phyloP scores from a whole-genome alignment of 768 basidiomycete species.

The Myochromella boudieri region DNA sequence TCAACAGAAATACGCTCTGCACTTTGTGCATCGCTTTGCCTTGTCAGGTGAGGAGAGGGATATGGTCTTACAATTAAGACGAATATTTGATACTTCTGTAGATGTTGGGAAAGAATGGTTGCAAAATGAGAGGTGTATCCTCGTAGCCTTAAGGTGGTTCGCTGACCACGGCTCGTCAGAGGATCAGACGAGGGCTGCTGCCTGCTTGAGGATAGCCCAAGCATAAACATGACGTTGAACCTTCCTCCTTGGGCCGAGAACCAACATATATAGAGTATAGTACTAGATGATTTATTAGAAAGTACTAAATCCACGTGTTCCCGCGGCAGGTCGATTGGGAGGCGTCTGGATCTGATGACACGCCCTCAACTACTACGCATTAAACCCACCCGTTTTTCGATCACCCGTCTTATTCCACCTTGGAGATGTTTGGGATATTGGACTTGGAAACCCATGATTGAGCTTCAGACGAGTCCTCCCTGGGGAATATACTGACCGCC shows the following conservation, averaged over 20 bases:
- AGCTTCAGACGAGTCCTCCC: constrained; percentile 47
- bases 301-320: too few relatives aligned
- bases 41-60: constrained; percentile 10
- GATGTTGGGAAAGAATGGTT: constrained; percentile 14
- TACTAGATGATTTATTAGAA: too few relatives aligned
- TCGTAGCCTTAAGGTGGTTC: constrained; percentile 12
- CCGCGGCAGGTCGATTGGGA: too few relatives aligned
- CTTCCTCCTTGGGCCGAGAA: too few relatives aligned
- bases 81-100: constrained; percentile 1
- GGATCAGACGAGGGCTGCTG: constrained; percentile 9
- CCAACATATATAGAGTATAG: too few relatives aligned
- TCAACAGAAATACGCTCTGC: constrained; percentile 19
- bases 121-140: constrained; percentile 5
- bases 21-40: constrained; percentile 14
- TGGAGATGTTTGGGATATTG: constrained; percentile 43
- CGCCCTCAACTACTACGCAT: not conserved
- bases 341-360: too few relatives aligned
- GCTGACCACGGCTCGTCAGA: constrained; percentile 17
- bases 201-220: constrained; percentile 9
- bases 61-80: too few relatives aligned
- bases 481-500: constrained; percentile 20
- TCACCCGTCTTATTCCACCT: constrained; percentile 33
- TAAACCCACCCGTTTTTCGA: constrained; percentile 20
- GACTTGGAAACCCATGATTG: constrained; percentile 58
- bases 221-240: too few relatives aligned